Evolutionary conservation across 108 stramenopile species (phyloP), one percentile per base, ranked within the genome.

Genomic region (Phaeodactylum tricornutum): DNA sequence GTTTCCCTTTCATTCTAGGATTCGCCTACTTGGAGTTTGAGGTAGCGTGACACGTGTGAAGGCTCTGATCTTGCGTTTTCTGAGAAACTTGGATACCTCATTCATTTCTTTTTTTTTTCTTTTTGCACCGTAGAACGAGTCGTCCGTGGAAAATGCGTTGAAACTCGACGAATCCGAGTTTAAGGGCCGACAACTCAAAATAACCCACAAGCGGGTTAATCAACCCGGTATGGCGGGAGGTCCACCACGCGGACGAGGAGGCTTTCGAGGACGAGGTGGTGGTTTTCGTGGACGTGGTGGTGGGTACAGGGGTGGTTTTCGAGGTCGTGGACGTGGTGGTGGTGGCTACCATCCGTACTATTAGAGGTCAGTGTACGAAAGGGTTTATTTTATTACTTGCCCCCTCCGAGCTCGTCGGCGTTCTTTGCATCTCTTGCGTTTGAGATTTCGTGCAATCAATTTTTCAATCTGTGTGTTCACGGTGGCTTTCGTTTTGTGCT

Each of bases 101-200:
- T 47, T 31, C 39, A 29, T 43, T 60, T 30, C 46, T 35, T 59
- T 65, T 36, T 34, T 53, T 54, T 44, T 27, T 52, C 34, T 42
- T 62, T 47, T 39, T 29, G 9, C 46, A 43, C 49, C 34, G 25
- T 35, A 87, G 77, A 62, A 74, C 20, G 91, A 88, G 45, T 81
- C 74, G 30, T 76, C 88, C 1, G 92, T 93, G n/a, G 90, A 92
- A 46, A 87, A 89, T 62, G 95, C 95, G 7, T 38, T 96, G 42
- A 81, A 89, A 43, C 58, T 98, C 45, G 91, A 98, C 69, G 92
- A 92, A 34, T 87, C 87, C 21, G 87, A 75, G 11, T 94, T 98
- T 69, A 93, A 84, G 52, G 93, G 93, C 25, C 78, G 95, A 12
- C 59, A 80, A 29, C 55, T 98, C n/a, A 96, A 96, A 63, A 95